Conservation (phyloP, 2,329 filamentous ascomycete genomes). For the Microsporum audouinii region DNA sequence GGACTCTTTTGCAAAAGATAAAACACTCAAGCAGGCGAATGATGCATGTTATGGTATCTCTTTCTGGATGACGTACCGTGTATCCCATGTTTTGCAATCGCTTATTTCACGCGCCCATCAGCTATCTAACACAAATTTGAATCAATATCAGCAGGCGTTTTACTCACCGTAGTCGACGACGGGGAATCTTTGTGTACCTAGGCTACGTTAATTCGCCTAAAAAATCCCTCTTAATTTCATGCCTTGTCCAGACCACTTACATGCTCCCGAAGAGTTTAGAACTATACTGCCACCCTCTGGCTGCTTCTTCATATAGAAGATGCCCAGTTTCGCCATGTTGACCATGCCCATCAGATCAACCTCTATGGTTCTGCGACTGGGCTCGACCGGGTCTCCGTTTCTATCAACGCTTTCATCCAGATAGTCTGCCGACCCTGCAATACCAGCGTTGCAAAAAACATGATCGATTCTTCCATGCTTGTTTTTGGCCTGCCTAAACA, state of each 20-base stretch:
- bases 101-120: conserved; percentile 17
- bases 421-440: conserved; percentile 39
- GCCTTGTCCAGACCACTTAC: background rate
- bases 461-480: conserved; percentile 36
- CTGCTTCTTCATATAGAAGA: conserved; percentile 42
- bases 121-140: background rate
- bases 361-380: conserved; percentile 35
- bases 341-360: conserved; percentile 41
- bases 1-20: no score
- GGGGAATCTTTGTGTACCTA: conserved; percentile 38
- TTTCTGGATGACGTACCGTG: conserved; percentile 27
- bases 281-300: conserved; percentile 43
- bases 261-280: conserved; percentile 41
- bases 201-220: background rate
- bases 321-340: conserved; percentile 40
- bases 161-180: conserved; percentile 40
- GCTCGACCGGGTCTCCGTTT: conserved; percentile 40
- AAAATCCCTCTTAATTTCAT: no score
- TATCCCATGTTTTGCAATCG: conserved; percentile 45
- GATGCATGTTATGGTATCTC: no score
- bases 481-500: conserved; percentile 43
- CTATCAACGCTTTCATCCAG: conserved; percentile 39
- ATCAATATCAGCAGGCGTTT: conserved; percentile 13
- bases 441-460: conserved; percentile 46
- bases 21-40: no score